Percentiles rank a stretch among this genome's conserved stretches.
Evolutionary conservation across 2,329 filamentous ascomycete species (phyloP).

Genomic region (Diplocarpon mali): DNA sequence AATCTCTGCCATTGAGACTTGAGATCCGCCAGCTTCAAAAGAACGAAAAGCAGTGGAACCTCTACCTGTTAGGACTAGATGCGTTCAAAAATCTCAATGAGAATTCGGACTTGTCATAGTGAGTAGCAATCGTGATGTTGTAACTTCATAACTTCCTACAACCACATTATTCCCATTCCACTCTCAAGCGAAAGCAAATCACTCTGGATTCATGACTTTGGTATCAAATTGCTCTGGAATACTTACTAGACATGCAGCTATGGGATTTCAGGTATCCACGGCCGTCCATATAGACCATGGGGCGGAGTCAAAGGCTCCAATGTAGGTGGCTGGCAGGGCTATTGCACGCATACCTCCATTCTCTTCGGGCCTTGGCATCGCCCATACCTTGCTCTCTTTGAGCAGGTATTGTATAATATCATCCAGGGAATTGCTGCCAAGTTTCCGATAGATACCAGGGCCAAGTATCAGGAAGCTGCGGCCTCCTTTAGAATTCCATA

Average conservation of each 20-base stretch:
- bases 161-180: too few relatives aligned
- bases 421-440: conserved; percentile 36
- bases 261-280: conserved; percentile 46
- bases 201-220: too few relatives aligned
- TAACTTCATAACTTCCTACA: conserved; percentile 29
- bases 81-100: conserved; percentile 54
- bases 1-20: too few relatives aligned
- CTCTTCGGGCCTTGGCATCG: conserved; percentile 79
- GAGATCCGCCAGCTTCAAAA: too few relatives aligned
- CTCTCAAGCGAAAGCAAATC: too few relatives aligned
- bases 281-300: conserved; percentile 54
- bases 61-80: conserved; percentile 65
- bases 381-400: conserved; percentile 57
- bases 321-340: conserved; percentile 29
- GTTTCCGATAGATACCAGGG: conserved; percentile 34
- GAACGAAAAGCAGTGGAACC: conserved; percentile 9
- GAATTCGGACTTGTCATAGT: conserved; percentile 62
- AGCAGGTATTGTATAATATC: conserved; percentile 37
- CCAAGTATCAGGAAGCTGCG: conserved; percentile 35
- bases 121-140: conserved; percentile 50
- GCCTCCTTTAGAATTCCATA: conserved; percentile 34
- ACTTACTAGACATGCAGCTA: too few relatives aligned
- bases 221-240: too few relatives aligned
- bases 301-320: conserved; percentile 37
- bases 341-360: conserved; percentile 65